Conservation (phyloP, 495 filamentous ascomycete species). For the Trichoderma reesei region DNA sequence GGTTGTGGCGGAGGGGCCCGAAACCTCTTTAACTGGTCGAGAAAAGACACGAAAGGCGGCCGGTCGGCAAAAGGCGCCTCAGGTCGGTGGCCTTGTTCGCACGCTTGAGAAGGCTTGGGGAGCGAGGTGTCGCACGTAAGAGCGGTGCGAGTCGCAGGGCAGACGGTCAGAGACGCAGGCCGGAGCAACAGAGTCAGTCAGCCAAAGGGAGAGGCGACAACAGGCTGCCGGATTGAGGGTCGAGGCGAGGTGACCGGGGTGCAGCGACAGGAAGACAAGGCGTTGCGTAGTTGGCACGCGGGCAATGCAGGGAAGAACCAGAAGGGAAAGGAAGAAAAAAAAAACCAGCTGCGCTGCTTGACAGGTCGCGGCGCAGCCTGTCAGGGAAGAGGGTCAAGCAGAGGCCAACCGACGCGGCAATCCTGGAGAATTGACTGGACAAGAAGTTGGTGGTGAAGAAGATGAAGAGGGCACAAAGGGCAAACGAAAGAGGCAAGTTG, state of each 20-base stretch:
- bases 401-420: slow-evolving; percentile 4
- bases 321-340: neutral
- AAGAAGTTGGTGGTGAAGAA: slow-evolving; percentile 6
- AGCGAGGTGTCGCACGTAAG: neutral
- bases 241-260: slow-evolving; percentile 2
- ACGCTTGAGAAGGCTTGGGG: neutral
- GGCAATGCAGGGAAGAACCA: neutral
- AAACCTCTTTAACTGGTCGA: neutral
- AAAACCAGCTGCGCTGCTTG: slow-evolving; percentile 2
- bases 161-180: neutral
- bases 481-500: slow-evolving; percentile 8
- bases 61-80: slow-evolving; percentile 7
- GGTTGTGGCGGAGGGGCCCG: slow-evolving; percentile 5
- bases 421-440: slow-evolving; percentile 4
- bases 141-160: neutral
- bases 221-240: slow-evolving; percentile 1
- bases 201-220: slow-evolving; percentile 4
- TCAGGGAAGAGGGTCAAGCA: neutral
- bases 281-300: slow-evolving; percentile 1
- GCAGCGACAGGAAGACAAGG: neutral
- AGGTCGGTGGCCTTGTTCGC: slow-evolving; percentile 3
- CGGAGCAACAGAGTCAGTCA: slow-evolving; percentile 5
- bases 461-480: slow-evolving; percentile 6
- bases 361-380: slow-evolving; percentile 7
- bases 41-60: slow-evolving; percentile 1